Conservation (phyloP, 2,329 filamentous ascomycete species). For the Metarhizium anisopliae region DNA sequence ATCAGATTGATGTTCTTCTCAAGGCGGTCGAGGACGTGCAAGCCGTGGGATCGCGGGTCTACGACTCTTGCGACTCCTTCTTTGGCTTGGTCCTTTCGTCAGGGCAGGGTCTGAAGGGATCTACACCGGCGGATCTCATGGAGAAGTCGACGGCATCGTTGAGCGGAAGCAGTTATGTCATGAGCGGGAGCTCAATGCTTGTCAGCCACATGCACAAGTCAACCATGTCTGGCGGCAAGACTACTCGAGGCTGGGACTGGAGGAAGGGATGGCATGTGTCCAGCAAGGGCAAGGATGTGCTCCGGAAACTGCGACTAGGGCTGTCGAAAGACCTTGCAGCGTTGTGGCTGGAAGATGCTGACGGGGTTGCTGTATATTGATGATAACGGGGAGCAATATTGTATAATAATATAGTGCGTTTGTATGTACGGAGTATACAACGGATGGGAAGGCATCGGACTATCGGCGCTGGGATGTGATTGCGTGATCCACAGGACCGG, state of each 20-base stretch:
- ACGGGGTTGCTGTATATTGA: constrained; percentile 39
- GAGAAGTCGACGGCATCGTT: constrained; percentile 46
- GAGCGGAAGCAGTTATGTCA: constrained; percentile 53
- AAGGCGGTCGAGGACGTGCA: constrained; percentile 73
- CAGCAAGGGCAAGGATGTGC: constrained; percentile 58
- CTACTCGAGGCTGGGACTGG: constrained; percentile 68
- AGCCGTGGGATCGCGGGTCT: constrained; percentile 65
- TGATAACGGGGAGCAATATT: not conserved
- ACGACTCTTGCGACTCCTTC: constrained; percentile 67
- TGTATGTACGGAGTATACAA: too few relatives aligned
- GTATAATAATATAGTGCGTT: not conserved
- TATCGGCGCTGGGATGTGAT: not conserved
- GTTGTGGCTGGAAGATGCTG: constrained; percentile 59
- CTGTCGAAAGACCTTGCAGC: constrained; percentile 66
- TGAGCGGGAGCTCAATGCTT: constrained; percentile 68
- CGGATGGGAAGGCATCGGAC: not conserved
- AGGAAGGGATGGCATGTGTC: constrained; percentile 62
- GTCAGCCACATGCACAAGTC: constrained; percentile 53
- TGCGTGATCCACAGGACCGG: not conserved
- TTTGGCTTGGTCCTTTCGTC: constrained; percentile 67
- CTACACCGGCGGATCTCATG: constrained; percentile 58
- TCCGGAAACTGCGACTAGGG: constrained; percentile 62
- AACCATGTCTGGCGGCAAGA: constrained; percentile 42
- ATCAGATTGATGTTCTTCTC: constrained; percentile 66
- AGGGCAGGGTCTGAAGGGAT: constrained; percentile 51